Conservation (phyloP, 352 stramenopile species). For the Peronosclerospora sorghi region DNA sequence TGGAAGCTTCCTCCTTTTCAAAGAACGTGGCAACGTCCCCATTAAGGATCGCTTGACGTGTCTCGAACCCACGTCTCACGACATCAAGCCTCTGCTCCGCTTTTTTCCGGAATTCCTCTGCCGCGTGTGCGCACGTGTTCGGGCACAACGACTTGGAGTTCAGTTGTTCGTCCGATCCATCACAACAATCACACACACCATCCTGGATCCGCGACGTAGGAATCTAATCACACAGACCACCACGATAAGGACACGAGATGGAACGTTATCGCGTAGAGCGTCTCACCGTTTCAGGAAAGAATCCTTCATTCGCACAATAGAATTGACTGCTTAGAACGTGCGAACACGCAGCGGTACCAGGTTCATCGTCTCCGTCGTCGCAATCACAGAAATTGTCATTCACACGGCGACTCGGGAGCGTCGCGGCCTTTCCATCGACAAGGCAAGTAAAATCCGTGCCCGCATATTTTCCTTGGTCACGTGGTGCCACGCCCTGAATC, state of each 20-base stretch:
- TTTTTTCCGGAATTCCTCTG: constrained; percentile 22
- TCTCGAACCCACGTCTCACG: constrained; percentile 34
- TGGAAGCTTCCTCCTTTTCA: constrained; percentile 14
- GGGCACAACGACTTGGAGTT: constrained; percentile 11
- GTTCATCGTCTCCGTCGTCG: constrained; percentile 82
- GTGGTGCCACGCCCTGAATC: constrained; percentile 35
- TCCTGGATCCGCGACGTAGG: constrained; percentile 85
- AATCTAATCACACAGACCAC: constrained; percentile 22
- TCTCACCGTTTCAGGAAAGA: constrained; percentile 43
- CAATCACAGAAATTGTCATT: constrained; percentile 95
- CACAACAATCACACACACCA: constrained; percentile 96
- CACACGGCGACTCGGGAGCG: constrained; percentile 35
- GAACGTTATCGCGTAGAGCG: neutral
- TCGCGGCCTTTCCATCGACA: constrained; percentile 17
- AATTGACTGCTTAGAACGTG: constrained; percentile 42
- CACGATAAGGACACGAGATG: neutral
- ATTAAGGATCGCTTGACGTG: constrained; percentile 32
- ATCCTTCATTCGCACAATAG: constrained; percentile 62
- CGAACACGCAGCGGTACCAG: constrained; percentile 71
- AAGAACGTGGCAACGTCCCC: constrained; percentile 39
- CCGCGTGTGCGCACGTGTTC: constrained; percentile 39
- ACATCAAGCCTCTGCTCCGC: constrained; percentile 27
- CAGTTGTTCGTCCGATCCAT: constrained; percentile 87
- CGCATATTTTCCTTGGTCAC: constrained; percentile 18
- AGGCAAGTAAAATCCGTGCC: constrained; percentile 19